Evolutionary conservation across 768 basidiomycete species (phyloP), one percentile per base, ranked within the genome.

Genomic region (Mycena metata): DNA sequence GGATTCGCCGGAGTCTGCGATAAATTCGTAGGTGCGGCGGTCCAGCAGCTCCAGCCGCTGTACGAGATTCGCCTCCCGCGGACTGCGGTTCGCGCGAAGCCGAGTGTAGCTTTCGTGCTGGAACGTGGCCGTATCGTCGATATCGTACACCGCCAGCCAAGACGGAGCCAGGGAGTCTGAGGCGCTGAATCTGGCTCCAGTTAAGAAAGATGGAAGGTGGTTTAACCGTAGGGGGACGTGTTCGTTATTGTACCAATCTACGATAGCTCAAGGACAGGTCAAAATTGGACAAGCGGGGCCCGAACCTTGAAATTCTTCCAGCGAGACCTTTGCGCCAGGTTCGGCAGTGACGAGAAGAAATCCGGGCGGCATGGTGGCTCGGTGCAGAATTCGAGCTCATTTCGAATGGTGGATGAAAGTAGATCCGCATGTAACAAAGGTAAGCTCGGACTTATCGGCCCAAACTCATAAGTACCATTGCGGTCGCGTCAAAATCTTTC

Each of bases 241-340:
- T 76, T 88, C 87, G 61, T 85, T 84, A 70, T 87, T 80, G 75
- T 88, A 88, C 87, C 87, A 88, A 64, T 84, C 84, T 84, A 50
- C 11, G 39, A 39, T 47, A n/a, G 41, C 39, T 23, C 7, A 8
- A 13, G 30, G 55, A 49, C 50, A 60, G 26, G 50, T 4, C 15
- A 42, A 13, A 63, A 30, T n/a, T 16, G 36, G n/a, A 42, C 41
- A 19, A 43, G 15, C 12, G 3, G 43, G 12, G 16, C 35, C 33
- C 43, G n/a, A 33, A 82, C 83, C 85, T 69, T 87, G 85, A 55
- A 85, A 88, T 62, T 88, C 85, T 1, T 83, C 79, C 12, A 85
- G 69, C 3, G 83, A 58, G 13, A 86, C 82, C 41, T 78, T 74
- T 6, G 72, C 52, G 5, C 83, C 85, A 9, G 85, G 84, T 52